These are phyloP conservation scores for Asterophora parasitica DNA, from an alignment of 768 basidiomycete species.

Conservation along the genomic window DNA sequence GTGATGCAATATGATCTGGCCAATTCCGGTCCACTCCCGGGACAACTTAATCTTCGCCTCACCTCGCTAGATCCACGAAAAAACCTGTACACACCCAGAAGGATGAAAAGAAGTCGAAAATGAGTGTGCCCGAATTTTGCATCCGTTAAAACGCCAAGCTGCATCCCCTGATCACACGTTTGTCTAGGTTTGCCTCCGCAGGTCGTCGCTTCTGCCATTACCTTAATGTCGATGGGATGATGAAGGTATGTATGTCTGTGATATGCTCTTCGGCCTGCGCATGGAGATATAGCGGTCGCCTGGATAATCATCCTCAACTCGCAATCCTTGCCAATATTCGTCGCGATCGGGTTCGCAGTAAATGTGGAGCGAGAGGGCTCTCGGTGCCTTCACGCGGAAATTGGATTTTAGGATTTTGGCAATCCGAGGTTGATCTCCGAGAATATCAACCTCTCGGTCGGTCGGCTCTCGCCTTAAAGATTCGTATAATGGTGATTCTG, in stretches of 20 bases:
- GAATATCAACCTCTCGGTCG: slow-evolving; percentile 7
- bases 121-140: slow-evolving; percentile 3
- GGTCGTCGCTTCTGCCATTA: slow-evolving; percentile 7
- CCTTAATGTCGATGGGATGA: slow-evolving; percentile 2
- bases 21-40: neutral
- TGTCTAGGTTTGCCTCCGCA: slow-evolving; percentile 8
- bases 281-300: neutral
- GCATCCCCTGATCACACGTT: slow-evolving; percentile 2
- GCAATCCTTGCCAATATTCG: neutral
- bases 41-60: neutral
- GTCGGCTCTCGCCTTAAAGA: slow-evolving; percentile 12
- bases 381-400: slow-evolving; percentile 9
- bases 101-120: no score
- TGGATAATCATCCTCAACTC: neutral
- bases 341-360: neutral
- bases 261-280: neutral
- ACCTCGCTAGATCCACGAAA: neutral
- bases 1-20: neutral
- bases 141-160: slow-evolving; percentile 7
- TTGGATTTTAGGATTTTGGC: slow-evolving; percentile 19
- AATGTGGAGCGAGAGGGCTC: neutral
- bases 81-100: neutral
- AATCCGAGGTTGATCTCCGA: slow-evolving; percentile 12
- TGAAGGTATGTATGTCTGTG: neutral
- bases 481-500: slow-evolving; percentile 3